A percentile compares a stretch with the other conserved stretches of the same genome.
Evolutionary conservation across 768 basidiomycete species (phyloP).

Genomic region (Boletus subparvulus): DNA sequence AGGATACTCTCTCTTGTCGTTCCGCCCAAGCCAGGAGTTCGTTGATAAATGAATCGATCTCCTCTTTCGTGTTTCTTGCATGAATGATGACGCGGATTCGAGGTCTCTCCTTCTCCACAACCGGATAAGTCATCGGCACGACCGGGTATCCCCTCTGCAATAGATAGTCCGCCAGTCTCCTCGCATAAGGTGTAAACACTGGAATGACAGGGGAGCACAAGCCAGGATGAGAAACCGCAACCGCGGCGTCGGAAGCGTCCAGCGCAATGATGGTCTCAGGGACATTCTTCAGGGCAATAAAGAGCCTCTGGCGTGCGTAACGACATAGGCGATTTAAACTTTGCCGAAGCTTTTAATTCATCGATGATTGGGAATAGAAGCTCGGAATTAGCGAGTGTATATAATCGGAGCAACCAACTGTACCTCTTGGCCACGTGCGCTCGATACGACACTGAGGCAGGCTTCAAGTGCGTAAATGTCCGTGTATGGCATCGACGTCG

Average conservation of each 20-base stretch:
- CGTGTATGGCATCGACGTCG: constrained; percentile 22
- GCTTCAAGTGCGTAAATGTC: constrained; percentile 35
- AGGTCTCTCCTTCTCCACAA: constrained; percentile 16
- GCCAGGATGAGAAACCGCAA: not conserved
- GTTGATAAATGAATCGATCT: constrained; percentile 12
- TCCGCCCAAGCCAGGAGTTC: constrained; percentile 13
- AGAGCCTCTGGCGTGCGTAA: constrained; percentile 16
- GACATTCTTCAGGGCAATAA: not conserved
- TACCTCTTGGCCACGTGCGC: constrained; percentile 21
- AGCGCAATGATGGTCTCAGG: constrained; percentile 11
- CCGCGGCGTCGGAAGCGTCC: not conserved
- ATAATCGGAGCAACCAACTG: not conserved
- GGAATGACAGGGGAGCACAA: constrained; percentile 22
- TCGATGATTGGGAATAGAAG: not conserved
- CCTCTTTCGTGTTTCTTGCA: constrained; percentile 15
- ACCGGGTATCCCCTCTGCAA: constrained; percentile 14
- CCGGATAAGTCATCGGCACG: constrained; percentile 10
- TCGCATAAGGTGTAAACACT: constrained; percentile 12
- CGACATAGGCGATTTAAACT: constrained; percentile 2
- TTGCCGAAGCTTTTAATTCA: constrained; percentile 15
- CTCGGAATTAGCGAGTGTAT: not conserved
- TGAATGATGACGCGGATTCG: constrained; percentile 20
- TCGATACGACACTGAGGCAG: constrained; percentile 35
- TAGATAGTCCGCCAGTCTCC: constrained; percentile 16
- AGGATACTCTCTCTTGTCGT: not conserved